These are phyloP conservation scores for Cryomyces minteri DNA, from an alignment of 495 filamentous ascomycete species.

Conservation along the genomic window DNA sequence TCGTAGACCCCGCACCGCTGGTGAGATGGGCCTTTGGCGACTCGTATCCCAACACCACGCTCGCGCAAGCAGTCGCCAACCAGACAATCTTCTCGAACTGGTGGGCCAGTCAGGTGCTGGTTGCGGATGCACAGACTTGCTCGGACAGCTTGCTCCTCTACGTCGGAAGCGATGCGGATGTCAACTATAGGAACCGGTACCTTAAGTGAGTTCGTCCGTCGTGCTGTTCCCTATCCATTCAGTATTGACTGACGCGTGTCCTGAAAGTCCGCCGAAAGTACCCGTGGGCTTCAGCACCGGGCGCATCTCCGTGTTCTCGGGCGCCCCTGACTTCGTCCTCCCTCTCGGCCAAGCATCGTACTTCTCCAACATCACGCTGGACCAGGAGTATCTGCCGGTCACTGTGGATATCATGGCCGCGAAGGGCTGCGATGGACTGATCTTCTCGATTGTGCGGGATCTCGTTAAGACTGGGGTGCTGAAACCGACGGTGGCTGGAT, in stretches of 20 bases:
- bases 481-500: slow-evolving; percentile 24
- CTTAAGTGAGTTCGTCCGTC: slow-evolving; percentile 1
- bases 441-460: slow-evolving; percentile 34
- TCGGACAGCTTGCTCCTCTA: slow-evolving; percentile 25
- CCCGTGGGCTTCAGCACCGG: slow-evolving; percentile 27
- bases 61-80: slow-evolving; percentile 23
- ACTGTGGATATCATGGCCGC: slow-evolving; percentile 38
- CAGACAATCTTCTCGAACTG: slow-evolving; percentile 33
- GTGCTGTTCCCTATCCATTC: too few species aligned
- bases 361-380: slow-evolving; percentile 31
- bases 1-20: slow-evolving; percentile 26
- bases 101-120: slow-evolving; percentile 29
- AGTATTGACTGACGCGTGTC: neutral
- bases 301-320: slow-evolving; percentile 28
- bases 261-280: slow-evolving; percentile 16
- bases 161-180: slow-evolving; percentile 8
- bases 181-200: slow-evolving; percentile 20
- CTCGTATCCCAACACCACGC: slow-evolving; percentile 16
- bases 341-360: slow-evolving; percentile 36
- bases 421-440: slow-evolving; percentile 42
- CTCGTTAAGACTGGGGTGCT: slow-evolving; percentile 31
- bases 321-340: slow-evolving; percentile 36
- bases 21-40: slow-evolving; percentile 38
- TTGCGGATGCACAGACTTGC: slow-evolving; percentile 20
- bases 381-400: slow-evolving; percentile 38